Conservation (phyloP, 148 eudicot species). For the Rhododendron mucronatum region DNA sequence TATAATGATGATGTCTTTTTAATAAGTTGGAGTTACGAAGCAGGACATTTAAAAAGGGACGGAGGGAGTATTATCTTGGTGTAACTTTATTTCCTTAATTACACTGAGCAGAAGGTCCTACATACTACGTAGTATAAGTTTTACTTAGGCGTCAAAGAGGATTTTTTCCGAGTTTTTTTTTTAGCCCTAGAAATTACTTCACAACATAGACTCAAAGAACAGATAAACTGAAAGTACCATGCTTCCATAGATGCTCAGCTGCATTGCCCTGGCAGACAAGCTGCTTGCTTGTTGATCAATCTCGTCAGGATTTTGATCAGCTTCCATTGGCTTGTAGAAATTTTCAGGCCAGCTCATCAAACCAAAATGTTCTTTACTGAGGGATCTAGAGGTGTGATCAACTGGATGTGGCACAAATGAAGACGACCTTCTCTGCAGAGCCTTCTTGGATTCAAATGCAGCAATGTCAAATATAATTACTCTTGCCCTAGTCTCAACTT, state of each 20-base stretch:
- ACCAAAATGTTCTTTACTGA: conserved; percentile 47
- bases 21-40: too few species aligned
- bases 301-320: conserved; percentile 16
- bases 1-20: too few species aligned
- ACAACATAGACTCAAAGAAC: neutral
- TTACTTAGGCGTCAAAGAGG: neutral
- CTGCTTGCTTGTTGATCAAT: conserved; percentile 25
- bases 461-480: conserved; percentile 62
- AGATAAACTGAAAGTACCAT: conserved; percentile 37
- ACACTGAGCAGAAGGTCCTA: neutral
- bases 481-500: conserved; percentile 74
- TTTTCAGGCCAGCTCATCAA: conserved; percentile 90
- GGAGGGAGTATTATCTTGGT: too few species aligned
- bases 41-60: too few species aligned
- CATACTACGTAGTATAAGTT: neutral
- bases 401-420: conserved; percentile 38
- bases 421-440: conserved; percentile 56
- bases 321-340: conserved; percentile 25
- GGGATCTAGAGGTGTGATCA: conserved; percentile 47
- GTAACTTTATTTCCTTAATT: neutral
- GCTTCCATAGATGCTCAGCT: conserved; percentile 79
- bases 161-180: too few species aligned
- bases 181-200: neutral
- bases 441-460: conserved; percentile 41
- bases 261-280: conserved; percentile 72